Evolutionary conservation across 306 rosid species (phyloP).

Genomic region (Rosa chinensis): DNA sequence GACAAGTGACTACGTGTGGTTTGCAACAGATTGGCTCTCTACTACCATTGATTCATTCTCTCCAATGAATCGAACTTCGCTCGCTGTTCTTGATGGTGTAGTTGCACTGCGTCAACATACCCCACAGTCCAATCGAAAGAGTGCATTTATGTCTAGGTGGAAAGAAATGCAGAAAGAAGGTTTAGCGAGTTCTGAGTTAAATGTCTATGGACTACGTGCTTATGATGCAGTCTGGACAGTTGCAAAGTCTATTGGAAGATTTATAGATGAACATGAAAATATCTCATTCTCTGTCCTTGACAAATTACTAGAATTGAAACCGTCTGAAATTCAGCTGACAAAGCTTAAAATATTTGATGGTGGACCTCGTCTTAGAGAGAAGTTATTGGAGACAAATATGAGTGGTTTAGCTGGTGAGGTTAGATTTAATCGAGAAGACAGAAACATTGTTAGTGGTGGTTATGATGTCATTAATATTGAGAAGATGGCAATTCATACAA

Average conservation of each 20-base stretch:
- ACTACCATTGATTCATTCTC: constrained; percentile 67
- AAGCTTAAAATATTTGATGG: constrained; percentile 65
- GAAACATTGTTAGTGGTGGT: constrained; percentile 55
- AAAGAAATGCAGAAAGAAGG: constrained; percentile 44
- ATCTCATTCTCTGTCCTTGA: constrained; percentile 52
- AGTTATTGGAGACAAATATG: constrained; percentile 56
- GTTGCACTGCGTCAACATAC: constrained; percentile 74
- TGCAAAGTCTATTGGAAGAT: constrained; percentile 63
- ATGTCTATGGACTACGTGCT: constrained; percentile 68
- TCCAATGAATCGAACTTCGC: constrained; percentile 39
- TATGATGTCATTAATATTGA: constrained; percentile 77
- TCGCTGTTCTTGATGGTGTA: constrained; percentile 64
- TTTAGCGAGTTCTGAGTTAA: constrained; percentile 43
- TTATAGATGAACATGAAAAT: constrained; percentile 42
- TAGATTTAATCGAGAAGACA: constrained; percentile 51
- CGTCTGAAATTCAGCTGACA: constrained; percentile 48
- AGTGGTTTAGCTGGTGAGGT: constrained; percentile 74
- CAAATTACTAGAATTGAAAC: constrained; percentile 28
- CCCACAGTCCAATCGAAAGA: constrained; percentile 58
- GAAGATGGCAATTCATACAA: constrained; percentile 36
- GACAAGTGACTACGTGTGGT: constrained; percentile 71
- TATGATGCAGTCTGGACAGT: constrained; percentile 84
- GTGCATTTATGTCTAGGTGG: constrained; percentile 61
- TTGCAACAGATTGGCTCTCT: constrained; percentile 87
- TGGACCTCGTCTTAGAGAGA: constrained; percentile 58